Evolutionary conservation across 1,284 basidiomycete genomes (phyloP).

Genomic region (Volvariella surrecta): DNA sequence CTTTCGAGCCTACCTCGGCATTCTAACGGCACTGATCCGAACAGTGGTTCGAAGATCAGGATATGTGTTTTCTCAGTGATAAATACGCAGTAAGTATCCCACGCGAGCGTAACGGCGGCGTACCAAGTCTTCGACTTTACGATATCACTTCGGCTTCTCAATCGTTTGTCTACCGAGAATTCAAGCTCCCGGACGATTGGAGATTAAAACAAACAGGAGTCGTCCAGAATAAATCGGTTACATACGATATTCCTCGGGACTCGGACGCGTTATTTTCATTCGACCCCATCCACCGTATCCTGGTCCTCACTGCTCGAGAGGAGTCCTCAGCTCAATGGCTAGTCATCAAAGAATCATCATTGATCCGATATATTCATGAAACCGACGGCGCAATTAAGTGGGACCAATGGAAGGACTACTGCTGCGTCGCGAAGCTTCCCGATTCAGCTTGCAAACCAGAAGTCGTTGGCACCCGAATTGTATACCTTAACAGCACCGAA

Average conservation of each 20-base stretch:
- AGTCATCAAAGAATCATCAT: slow-evolving; percentile 36
- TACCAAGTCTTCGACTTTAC: slow-evolving; percentile 31
- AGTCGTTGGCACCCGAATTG: slow-evolving; percentile 31
- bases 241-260: slow-evolving; percentile 21
- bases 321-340: slow-evolving; percentile 27
- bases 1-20: not conserved
- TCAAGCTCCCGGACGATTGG: slow-evolving; percentile 38
- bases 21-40: no score
- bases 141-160: slow-evolving; percentile 31
- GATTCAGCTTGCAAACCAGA: slow-evolving; percentile 22
- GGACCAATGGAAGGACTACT: slow-evolving; percentile 36
- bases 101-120: slow-evolving; percentile 19
- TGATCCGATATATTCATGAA: slow-evolving; percentile 15
- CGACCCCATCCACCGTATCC: slow-evolving; percentile 32
- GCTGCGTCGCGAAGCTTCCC: slow-evolving; percentile 31
- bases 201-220: slow-evolving; percentile 28
- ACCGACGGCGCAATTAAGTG: slow-evolving; percentile 22
- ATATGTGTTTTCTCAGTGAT: slow-evolving; percentile 33
- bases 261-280: slow-evolving; percentile 34
- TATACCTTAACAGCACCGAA: slow-evolving; percentile 31
- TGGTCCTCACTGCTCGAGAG: slow-evolving; percentile 29
- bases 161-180: slow-evolving; percentile 32
- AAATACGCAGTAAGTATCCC: slow-evolving; percentile 31
- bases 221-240: slow-evolving; percentile 28
- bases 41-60: slow-evolving; percentile 39